Evolutionary conservation across 2,329 filamentous ascomycete species (phyloP).

Genomic region (Diplodia intermedia): DNA sequence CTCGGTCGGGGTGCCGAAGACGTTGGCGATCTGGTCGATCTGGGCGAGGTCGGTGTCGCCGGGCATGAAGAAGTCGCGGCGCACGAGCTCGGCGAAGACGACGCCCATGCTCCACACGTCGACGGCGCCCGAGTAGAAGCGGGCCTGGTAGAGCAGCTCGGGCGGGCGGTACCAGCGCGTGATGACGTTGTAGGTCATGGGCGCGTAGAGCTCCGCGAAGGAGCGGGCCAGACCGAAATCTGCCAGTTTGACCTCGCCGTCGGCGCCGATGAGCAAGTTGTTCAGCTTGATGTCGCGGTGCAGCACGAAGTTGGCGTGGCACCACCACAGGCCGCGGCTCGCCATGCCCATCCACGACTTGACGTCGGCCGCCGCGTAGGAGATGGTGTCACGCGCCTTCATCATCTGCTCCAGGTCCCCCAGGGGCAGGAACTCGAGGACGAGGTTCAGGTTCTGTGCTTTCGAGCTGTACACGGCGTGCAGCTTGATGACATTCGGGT

Average conservation of each 20-base stretch:
- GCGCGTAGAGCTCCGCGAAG: constrained; percentile 85
- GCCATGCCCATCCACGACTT: constrained; percentile 99
- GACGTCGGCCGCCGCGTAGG: constrained; percentile 87
- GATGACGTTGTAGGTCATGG: constrained; percentile 94
- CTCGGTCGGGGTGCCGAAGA: constrained; percentile 88
- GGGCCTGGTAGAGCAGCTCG: constrained; percentile 88
- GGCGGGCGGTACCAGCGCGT: constrained; percentile 96
- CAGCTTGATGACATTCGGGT: constrained; percentile 94
- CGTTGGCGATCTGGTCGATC: constrained; percentile 80
- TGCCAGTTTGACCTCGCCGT: constrained; percentile 92
- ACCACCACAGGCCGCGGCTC: constrained; percentile 91
- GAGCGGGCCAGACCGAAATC: constrained; percentile 94
- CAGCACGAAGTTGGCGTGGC: constrained; percentile 90
- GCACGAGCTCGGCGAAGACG: constrained; percentile 89
- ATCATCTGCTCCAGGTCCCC: constrained; percentile 96
- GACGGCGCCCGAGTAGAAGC: constrained; percentile 87
- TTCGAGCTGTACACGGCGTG: constrained; percentile 94
- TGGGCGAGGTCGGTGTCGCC: constrained; percentile 87
- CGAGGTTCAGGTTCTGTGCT: constrained; percentile 93
- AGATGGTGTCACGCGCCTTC: constrained; percentile 77
- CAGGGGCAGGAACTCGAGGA: constrained; percentile 91
- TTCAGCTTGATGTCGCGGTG: constrained; percentile 99
- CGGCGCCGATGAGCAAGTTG: constrained; percentile 91
- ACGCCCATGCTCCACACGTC: constrained; percentile 94
- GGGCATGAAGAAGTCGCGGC: constrained; percentile 81